These are phyloP conservation scores for Isoetes engelmannii DNA, from an alignment of 83 land plant species.

Conservation along the genomic window DNA sequence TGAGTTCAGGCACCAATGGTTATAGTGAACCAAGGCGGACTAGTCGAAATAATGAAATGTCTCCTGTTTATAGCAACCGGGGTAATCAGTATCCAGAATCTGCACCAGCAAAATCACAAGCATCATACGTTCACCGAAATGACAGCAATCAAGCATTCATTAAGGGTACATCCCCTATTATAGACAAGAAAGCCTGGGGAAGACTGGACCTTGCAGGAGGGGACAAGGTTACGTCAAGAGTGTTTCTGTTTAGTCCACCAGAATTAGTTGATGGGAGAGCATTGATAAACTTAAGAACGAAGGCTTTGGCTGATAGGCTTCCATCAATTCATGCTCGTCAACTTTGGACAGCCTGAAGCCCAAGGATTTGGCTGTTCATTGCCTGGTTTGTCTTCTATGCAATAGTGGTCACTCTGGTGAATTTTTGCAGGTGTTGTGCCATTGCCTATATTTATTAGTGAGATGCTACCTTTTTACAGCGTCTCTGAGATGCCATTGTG, in stretches of 20 bases:
- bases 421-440: no score
- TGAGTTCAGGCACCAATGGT: slow-evolving; percentile 5
- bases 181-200: slow-evolving; percentile 1
- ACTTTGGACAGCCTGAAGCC: neutral
- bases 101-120: neutral
- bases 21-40: neutral
- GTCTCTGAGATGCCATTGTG: no score
- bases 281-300: neutral
- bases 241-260: slow-evolving; percentile 6
- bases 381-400: no score
- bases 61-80: no score
- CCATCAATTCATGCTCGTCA: slow-evolving; percentile 8
- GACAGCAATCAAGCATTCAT: neutral
- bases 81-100: neutral
- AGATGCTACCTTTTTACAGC: no score
- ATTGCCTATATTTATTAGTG: no score
- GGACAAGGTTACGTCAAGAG: neutral
- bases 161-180: neutral
- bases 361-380: no score
- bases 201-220: slow-evolving; percentile 2
- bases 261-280: slow-evolving; percentile 3
- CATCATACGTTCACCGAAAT: neutral
- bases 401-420: no score
- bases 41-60: no score
- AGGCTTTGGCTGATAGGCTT: slow-evolving; percentile 7